Evolutionary conservation across 176 grass and related monocot genomes (phyloP), one percentile per base, ranked within the genome.

Genomic region (Zizania latifolia): DNA sequence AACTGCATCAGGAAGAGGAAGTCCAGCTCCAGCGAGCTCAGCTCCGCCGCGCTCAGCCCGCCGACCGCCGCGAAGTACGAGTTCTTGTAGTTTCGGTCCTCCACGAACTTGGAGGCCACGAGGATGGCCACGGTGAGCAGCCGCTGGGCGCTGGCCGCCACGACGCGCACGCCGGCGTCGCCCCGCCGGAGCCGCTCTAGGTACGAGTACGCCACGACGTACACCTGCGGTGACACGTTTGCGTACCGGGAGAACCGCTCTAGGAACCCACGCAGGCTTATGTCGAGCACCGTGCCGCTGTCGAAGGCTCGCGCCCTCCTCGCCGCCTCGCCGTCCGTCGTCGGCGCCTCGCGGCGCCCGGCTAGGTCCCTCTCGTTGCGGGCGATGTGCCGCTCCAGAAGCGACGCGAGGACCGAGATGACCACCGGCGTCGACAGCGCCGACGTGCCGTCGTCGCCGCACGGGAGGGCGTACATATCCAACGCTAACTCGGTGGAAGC

Each of bases 181-280:
- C 63, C 78, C 10, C 79, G 83, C 23, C 84, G 92, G 51, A 97
- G 75, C 12, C 91, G 88, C 78, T 97, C 94, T 78, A 97, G 83
- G 81, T 97, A 97, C 35, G 92, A 84, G 80, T 97, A 97, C 28
- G 94, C 94, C 35, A 97, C 81, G 39, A 97, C 94, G 72, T 97
- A 97, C 48, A 97, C 88, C 60, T 79, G 55, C 61, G 94, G 78
- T 45, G 90, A 73, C 0, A 91, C 83, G 10, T 77, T 43, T 7
- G 88, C 88, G 80, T 97, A 93, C 45, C 88, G 90, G 51, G 75
- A 54, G 79, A 97, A 76, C 34, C 94, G 77, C 62, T 89, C 88
- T 72, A 97, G 67, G 69, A 97, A 97, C 9, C 76, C 85, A 16
- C 55, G 81, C 62, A 92, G 54, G 55, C 58, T 87, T 88, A 89